These are phyloP conservation scores for Thielaviopsis musarum DNA, from an alignment of 2,329 filamentous ascomycete genomes.

Conservation along the genomic window DNA sequence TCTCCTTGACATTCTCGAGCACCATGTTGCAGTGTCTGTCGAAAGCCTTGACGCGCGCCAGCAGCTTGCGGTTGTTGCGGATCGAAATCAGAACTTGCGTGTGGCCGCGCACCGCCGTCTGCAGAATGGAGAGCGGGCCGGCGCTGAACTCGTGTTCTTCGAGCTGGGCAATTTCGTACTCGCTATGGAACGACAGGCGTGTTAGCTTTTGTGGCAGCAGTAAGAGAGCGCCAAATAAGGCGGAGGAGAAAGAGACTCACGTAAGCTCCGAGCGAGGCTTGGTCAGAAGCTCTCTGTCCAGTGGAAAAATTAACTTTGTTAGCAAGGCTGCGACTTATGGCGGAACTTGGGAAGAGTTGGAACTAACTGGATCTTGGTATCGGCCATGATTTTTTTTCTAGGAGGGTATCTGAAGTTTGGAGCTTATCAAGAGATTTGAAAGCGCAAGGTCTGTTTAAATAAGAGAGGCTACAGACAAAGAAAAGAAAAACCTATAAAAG, in stretches of 20 bases:
- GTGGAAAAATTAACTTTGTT: neutral
- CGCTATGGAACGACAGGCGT: constrained; percentile 32
- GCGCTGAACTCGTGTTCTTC: constrained; percentile 39
- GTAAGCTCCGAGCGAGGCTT: constrained; percentile 85
- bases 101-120: constrained; percentile 89
- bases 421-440: neutral
- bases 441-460: neutral
- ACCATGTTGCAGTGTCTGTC: constrained; percentile 99
- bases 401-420: constrained; percentile 10
- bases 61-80: constrained; percentile 94
- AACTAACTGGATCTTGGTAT: constrained; percentile 53
- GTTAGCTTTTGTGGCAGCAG: constrained; percentile 4
- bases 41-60: constrained; percentile 95
- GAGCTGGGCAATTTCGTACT: constrained; percentile 74
- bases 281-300: constrained; percentile 60
- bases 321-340: neutral
- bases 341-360: neutral
- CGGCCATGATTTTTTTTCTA: constrained; percentile 36
- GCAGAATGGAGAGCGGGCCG: constrained; percentile 65
- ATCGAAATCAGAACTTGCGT: constrained; percentile 93
- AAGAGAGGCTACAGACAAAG: neutral
- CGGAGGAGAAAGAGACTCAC: constrained; percentile 36
- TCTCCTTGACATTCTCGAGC: constrained; percentile 83
- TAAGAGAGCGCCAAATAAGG: neutral
- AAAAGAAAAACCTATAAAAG: neutral